Evolutionary conservation across 352 stramenopile genomes (phyloP).

Genomic region (Pythium periplocum): DNA sequence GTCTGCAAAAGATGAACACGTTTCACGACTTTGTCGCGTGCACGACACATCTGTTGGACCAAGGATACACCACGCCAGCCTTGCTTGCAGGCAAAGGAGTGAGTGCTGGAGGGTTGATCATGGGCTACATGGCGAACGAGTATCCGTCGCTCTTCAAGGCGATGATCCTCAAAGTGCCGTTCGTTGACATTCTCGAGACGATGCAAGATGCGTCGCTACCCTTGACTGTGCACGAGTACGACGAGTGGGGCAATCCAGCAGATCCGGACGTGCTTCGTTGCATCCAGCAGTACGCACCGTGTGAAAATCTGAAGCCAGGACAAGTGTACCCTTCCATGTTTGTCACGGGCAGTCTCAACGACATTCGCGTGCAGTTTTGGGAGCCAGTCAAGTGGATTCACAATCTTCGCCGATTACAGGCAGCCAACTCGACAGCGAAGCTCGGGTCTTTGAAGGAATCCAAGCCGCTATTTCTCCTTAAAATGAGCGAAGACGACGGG

Average conservation of each 20-base stretch:
- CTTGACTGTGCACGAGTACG: constrained; percentile 90
- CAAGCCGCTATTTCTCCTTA: constrained; percentile 38
- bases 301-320: constrained; percentile 51
- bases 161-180: constrained; percentile 85
- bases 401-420: constrained; percentile 53
- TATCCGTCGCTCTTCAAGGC: constrained; percentile 65
- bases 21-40: constrained; percentile 84
- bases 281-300: constrained; percentile 81
- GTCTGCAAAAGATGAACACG: constrained; percentile 75
- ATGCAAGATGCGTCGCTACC: constrained; percentile 84
- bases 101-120: constrained; percentile 85
- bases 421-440: constrained; percentile 1
- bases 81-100: constrained; percentile 68
- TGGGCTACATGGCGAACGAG: constrained; percentile 85
- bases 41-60: constrained; percentile 52
- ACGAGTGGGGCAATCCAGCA: constrained; percentile 86
- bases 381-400: constrained; percentile 85
- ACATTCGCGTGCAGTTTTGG: constrained; percentile 82
- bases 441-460: too few species aligned
- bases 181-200: constrained; percentile 83
- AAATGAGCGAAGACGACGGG: constrained; percentile 76
- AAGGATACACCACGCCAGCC: constrained; percentile 53
- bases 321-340: constrained; percentile 71
- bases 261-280: constrained; percentile 45
- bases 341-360: constrained; percentile 77